Conservation (phyloP, 306 rosid species). For the Sphenostylis stenocarpa region DNA sequence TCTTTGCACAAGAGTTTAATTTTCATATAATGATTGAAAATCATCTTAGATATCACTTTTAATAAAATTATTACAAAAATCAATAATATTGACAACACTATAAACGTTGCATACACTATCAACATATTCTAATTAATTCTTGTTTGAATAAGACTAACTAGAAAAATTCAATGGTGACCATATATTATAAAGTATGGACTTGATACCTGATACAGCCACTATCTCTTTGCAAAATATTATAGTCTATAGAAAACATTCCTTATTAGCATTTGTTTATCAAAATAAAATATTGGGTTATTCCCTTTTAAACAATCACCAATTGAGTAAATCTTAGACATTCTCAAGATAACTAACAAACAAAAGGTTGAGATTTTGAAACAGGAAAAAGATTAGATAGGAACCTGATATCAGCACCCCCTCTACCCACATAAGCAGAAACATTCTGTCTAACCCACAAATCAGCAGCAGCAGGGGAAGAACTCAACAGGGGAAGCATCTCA, state of each 20-base stretch:
- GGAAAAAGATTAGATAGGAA: not conserved
- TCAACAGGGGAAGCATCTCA: constrained; percentile 62
- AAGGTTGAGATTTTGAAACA: not conserved
- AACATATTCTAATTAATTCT: not conserved
- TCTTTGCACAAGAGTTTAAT: not conserved
- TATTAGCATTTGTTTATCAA: not conserved
- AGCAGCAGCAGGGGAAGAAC: constrained; percentile 67
- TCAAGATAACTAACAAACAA: not conserved
- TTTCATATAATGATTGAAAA: not conserved
- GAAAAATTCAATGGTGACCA: not conserved
- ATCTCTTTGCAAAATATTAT: not conserved
- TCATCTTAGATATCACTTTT: not conserved
- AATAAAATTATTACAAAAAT: not conserved
- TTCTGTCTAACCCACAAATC: constrained; percentile 86
- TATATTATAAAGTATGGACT: not conserved
- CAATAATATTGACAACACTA: not conserved
- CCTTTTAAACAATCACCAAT: not conserved
- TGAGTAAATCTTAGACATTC: constrained; percentile 18
- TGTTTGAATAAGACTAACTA: not conserved
- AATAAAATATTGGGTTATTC: not conserved
- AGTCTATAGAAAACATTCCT: constrained; percentile 6
- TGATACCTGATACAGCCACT: not conserved
- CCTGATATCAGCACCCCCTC: constrained; percentile 91
- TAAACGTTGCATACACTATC: not conserved
- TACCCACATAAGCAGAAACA: constrained; percentile 62